Conservation (phyloP, 371 early-diverging fungal genomes). For the Zopfochytrium polystomum region DNA sequence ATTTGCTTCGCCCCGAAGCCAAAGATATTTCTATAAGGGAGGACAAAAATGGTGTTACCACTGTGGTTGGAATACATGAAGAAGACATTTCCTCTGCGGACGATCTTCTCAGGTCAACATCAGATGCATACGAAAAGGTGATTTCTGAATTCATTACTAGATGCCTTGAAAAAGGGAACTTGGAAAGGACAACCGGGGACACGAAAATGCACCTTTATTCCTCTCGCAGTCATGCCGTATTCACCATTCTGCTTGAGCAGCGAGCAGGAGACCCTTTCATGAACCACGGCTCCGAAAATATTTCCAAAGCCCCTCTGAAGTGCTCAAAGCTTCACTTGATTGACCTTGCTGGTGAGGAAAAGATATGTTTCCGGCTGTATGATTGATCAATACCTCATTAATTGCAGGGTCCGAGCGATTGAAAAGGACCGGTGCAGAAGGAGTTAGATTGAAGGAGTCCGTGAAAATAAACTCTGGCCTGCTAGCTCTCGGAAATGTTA, state of each 20-base stretch:
- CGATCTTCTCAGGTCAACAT: conserved; percentile 21
- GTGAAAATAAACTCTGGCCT: conserved; percentile 54
- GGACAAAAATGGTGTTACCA: conserved; percentile 37
- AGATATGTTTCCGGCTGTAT: neutral
- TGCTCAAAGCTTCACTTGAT: conserved; percentile 45
- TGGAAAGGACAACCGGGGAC: conserved; percentile 46
- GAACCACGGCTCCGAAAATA: conserved; percentile 8
- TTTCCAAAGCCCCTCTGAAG: conserved; percentile 12
- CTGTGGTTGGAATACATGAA: conserved; percentile 34
- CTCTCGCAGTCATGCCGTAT: conserved; percentile 42
- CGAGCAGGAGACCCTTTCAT: conserved; percentile 10
- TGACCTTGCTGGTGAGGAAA: conserved; percentile 50
- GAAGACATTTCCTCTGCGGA: conserved; percentile 19
- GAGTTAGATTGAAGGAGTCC: conserved; percentile 56
- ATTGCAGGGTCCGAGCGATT: conserved; percentile 58
- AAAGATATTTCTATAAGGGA: conserved; percentile 44
- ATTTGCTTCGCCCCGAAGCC: conserved; percentile 35
- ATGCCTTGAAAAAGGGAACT: conserved; percentile 37
- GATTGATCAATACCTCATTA: neutral
- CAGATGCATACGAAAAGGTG: neutral
- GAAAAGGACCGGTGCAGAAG: conserved; percentile 54
- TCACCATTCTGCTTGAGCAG: conserved; percentile 41
- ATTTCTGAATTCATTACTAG: neutral
- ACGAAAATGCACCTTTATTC: conserved; percentile 43
- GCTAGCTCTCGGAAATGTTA: conserved; percentile 49